A percentile compares a stretch with the other conserved stretches of the same genome.
phyloP scores from a whole-genome alignment of 2,329 filamentous ascomycete species.

The Alternaria arborescens region DNA sequence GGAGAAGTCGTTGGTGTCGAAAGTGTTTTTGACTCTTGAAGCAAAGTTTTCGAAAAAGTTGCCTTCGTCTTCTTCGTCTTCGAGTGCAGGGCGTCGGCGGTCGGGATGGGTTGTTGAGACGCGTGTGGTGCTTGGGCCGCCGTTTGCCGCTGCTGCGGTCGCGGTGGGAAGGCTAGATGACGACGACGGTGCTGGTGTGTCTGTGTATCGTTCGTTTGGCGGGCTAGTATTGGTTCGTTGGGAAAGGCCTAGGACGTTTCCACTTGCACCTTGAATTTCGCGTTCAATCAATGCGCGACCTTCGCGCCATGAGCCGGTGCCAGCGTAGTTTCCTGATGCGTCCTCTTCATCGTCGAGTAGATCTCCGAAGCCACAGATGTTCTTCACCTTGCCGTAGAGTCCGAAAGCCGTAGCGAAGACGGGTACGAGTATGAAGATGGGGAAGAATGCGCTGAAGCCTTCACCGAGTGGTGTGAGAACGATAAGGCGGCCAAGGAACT shows the following conservation, averaged over 20 bases:
- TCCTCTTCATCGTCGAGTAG: constrained; percentile 78
- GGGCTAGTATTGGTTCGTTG: constrained; percentile 26
- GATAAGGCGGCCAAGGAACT: constrained; percentile 84
- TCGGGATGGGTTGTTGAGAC: constrained; percentile 14
- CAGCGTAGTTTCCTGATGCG: constrained; percentile 67
- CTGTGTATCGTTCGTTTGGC: constrained; percentile 37
- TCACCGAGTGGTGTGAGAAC: constrained; percentile 82
- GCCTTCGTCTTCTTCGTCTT: constrained; percentile 73
- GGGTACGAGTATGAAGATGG: constrained; percentile 84
- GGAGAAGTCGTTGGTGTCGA: constrained; percentile 71
- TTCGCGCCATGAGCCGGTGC: constrained; percentile 88
- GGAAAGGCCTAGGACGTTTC: constrained; percentile 44
- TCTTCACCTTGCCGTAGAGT: constrained; percentile 82
- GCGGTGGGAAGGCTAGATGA: background rate
- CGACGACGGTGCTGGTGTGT: constrained; percentile 24
- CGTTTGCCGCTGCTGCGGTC: background rate
- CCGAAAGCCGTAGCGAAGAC: constrained; percentile 88
- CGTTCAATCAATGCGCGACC: constrained; percentile 89
- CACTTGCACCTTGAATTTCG: constrained; percentile 65
- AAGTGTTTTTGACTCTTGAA: constrained; percentile 88
- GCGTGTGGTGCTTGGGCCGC: constrained; percentile 21
- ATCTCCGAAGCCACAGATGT: constrained; percentile 79
- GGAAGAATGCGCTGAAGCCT: constrained; percentile 89
- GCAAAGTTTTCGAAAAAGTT: constrained; percentile 85
- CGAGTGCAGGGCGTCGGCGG: constrained; percentile 43